Base-by-base conservation (phyloP, 2,329 filamentous ascomycete species). In the Claviceps digitariae region DNA sequence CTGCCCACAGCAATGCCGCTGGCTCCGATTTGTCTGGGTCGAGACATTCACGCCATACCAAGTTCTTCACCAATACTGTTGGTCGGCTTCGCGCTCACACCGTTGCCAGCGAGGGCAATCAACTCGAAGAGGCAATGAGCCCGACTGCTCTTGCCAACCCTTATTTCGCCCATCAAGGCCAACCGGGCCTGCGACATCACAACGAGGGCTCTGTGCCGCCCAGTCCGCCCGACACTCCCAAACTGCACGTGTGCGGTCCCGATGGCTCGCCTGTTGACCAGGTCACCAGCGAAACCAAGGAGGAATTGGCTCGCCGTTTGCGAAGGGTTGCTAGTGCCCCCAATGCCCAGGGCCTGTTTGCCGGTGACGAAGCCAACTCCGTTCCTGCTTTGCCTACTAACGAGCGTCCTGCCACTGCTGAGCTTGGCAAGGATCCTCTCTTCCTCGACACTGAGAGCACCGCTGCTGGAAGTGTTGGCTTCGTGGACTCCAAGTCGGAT, bases 111-210 rank as follows among this genome's bases (percentile, higher is more conserved):
- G 91, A 96, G 71, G 90, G 90, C 61, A 90, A 96, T 66, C 81
- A 85, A 55, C 78, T 96, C 59, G 91, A 96, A 61, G 90, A 96
- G 68, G 76, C 81, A 57, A 77, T 95, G 63, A 95, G 90, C 64
- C 93, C 93, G 27, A 97, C 90, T 4, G 91, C 90, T 51, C 83
- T 91, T 65, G 91, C 90, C 58, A 98, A 98, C 67, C 93, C 93
- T 20, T 98, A 98, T 72, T 98, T 97, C 69, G 87, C 84, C 60
- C 93, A 97, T 67, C 93, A 98, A 71, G 93, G 93, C 54, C 90
- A 90, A 62, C 93, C 93, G 4, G 87, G 88, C 58, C 75, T 97
- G 62, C 85, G 91, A 65, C 93, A 98, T 72, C 90, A 94, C 73
- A 95, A 97, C 68, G 89, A 93, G 61, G 87, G 85, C 64, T 96